Conservation (phyloP, 2,329 filamentous ascomycete genomes). For the Alternaria hordeiaustralica region DNA sequence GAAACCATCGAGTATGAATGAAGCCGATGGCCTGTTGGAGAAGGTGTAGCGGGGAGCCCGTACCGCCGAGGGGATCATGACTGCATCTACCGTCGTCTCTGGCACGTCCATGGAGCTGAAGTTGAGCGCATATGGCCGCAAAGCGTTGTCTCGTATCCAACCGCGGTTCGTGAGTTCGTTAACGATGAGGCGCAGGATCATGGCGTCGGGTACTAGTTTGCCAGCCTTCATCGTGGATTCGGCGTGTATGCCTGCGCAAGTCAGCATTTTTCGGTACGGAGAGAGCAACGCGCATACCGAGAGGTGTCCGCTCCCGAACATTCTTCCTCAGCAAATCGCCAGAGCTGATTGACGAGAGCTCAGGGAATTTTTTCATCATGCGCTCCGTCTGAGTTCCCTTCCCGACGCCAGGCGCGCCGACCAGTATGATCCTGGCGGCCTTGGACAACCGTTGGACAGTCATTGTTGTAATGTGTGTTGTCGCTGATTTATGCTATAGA, state of each 20-base stretch:
- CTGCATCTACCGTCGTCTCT: conserved; percentile 49
- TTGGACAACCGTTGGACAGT: conserved; percentile 48
- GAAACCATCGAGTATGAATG: conserved; percentile 96
- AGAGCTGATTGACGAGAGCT: conserved; percentile 89
- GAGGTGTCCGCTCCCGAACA: conserved; percentile 84
- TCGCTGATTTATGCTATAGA: neutral
- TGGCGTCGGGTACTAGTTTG: conserved; percentile 85
- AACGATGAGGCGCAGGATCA: conserved; percentile 91
- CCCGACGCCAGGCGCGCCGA: conserved; percentile 94
- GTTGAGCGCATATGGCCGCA: conserved; percentile 56
- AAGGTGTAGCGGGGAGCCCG: conserved; percentile 51
- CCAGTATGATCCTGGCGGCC: conserved; percentile 90
- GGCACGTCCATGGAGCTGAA: conserved; percentile 42
- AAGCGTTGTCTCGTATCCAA: conserved; percentile 69
- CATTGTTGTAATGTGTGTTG: conserved; percentile 24
- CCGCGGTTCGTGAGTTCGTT: conserved; percentile 85
- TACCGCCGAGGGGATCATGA: conserved; percentile 51
- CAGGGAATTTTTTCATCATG: conserved; percentile 83
- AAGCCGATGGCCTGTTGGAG: conserved; percentile 76
- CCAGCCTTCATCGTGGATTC: conserved; percentile 87
- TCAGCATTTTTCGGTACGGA: conserved; percentile 23
- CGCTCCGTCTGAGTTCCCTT: conserved; percentile 96
- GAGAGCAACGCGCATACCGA: conserved; percentile 64
- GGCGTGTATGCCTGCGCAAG: conserved; percentile 78
- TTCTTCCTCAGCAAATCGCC: conserved; percentile 91